Conservation (phyloP, 2,329 filamentous ascomycete genomes). For the Aspergillus costaricaensis region DNA sequence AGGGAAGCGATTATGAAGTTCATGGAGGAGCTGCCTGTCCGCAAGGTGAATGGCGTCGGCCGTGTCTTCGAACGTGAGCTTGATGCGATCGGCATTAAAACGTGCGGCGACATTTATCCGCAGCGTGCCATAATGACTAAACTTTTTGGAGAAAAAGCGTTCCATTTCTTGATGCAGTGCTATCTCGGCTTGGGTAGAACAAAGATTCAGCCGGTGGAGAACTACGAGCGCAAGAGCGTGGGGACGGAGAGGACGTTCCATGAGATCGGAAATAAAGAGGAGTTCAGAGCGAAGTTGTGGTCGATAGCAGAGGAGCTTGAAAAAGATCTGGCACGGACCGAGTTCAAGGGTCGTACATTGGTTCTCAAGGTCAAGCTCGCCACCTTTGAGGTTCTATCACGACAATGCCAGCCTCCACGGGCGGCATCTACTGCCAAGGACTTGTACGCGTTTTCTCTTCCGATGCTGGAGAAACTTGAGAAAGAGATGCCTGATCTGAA, state of each 20-base stretch:
- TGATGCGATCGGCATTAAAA: slow-evolving; percentile 81
- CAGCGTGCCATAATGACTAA: slow-evolving; percentile 72
- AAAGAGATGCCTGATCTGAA: slow-evolving; percentile 79
- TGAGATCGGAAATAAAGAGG: slow-evolving; percentile 69
- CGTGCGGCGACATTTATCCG: slow-evolving; percentile 81
- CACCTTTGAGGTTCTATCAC: slow-evolving; percentile 86
- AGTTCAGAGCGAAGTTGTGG: slow-evolving; percentile 75
- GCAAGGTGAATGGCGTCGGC: slow-evolving; percentile 94
- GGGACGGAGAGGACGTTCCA: slow-evolving; percentile 91
- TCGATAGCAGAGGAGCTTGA: slow-evolving; percentile 82
- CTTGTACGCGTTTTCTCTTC: slow-evolving; percentile 76
- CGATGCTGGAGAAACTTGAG: slow-evolving; percentile 81
- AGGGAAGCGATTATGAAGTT: slow-evolving; percentile 77
- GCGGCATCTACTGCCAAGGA: slow-evolving; percentile 75
- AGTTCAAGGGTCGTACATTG: slow-evolving; percentile 87
- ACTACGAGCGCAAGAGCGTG: slow-evolving; percentile 88
- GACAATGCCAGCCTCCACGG: slow-evolving; percentile 72
- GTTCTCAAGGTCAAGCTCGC: slow-evolving; percentile 92
- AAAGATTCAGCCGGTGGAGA: slow-evolving; percentile 79
- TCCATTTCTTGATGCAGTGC: slow-evolving; percentile 79
- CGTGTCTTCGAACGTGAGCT: slow-evolving; percentile 91
- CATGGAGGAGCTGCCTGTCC: slow-evolving; percentile 78
- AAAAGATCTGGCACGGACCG: slow-evolving; percentile 74
- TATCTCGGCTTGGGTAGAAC: slow-evolving; percentile 87
- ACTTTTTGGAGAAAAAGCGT: slow-evolving; percentile 90